Conservation (phyloP, 2,329 filamentous ascomycete species). For the Apiospora hydei region DNA sequence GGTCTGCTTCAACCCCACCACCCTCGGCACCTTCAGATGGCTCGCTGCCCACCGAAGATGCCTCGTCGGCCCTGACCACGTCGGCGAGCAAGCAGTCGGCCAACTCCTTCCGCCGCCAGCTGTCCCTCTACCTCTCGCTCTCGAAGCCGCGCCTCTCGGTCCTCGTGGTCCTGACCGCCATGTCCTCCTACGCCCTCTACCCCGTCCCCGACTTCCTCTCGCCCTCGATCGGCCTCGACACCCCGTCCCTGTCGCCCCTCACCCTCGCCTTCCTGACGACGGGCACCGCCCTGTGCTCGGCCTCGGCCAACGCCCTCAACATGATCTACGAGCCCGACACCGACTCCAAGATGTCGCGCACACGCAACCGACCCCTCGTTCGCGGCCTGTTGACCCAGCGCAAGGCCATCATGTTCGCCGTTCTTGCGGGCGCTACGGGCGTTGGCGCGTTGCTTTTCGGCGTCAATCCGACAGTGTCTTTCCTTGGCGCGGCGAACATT, state of each 20-base stretch:
- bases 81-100: slow-evolving; percentile 58
- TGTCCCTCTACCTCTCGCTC: slow-evolving; percentile 86
- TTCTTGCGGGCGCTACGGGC: slow-evolving; percentile 74
- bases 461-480: slow-evolving; percentile 92
- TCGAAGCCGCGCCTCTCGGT: slow-evolving; percentile 95
- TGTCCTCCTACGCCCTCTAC: slow-evolving; percentile 90
- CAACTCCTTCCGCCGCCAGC: slow-evolving; percentile 65
- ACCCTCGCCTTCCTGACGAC: slow-evolving; percentile 92
- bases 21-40: slow-evolving; percentile 30
- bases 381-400: slow-evolving; percentile 76
- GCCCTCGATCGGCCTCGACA: slow-evolving; percentile 65
- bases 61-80: slow-evolving; percentile 63
- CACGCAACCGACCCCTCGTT: slow-evolving; percentile 87
- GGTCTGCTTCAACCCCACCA: slow-evolving; percentile 13
- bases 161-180: slow-evolving; percentile 89
- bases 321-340: slow-evolving; percentile 95
- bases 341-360: slow-evolving; percentile 93
- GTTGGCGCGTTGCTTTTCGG: slow-evolving; percentile 81
- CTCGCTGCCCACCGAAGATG: slow-evolving; percentile 54
- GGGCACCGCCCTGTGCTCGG: slow-evolving; percentile 88
- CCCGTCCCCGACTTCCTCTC: slow-evolving; percentile 87
- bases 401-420: slow-evolving; percentile 79
- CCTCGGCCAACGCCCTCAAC: slow-evolving; percentile 92
- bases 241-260: slow-evolving; percentile 85
- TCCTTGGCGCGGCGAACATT: slow-evolving; percentile 85